A percentile compares a stretch with the other conserved stretches of the same genome.
Conservation (phyloP, 2,329 filamentous ascomycete genomes). For the Cladophialophora psammophila region DNA sequence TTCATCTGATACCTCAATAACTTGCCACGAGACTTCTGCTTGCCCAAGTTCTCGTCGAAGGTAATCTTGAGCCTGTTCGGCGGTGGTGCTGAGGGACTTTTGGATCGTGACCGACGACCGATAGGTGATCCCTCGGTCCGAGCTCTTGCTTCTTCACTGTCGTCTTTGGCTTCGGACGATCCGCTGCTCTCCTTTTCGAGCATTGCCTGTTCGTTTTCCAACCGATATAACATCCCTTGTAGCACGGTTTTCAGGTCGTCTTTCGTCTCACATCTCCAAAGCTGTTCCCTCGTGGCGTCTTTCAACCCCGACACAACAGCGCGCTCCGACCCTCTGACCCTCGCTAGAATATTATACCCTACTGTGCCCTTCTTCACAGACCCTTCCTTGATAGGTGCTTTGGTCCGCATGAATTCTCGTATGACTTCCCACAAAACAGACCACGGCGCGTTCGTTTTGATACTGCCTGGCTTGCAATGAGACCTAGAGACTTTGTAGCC, state of each 20-base stretch:
- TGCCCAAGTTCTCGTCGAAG: constrained; percentile 83
- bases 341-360: constrained; percentile 72
- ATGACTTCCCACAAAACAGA: constrained; percentile 89
- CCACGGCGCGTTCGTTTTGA: constrained; percentile 96
- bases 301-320: constrained; percentile 49
- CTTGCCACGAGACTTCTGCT: constrained; percentile 69
- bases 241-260: constrained; percentile 52
- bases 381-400: constrained; percentile 75
- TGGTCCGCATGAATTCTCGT: constrained; percentile 87
- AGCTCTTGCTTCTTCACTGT: constrained; percentile 16
- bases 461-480: constrained; percentile 85
- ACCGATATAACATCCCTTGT: constrained; percentile 53
- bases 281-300: constrained; percentile 47
- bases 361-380: constrained; percentile 73
- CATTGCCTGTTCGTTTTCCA: constrained; percentile 37
- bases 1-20: constrained; percentile 89
- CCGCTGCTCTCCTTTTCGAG: constrained; percentile 28
- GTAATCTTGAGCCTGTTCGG: constrained; percentile 64
- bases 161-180: constrained; percentile 38
- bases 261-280: constrained; percentile 45
- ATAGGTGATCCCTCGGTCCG: neutral
- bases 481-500: constrained; percentile 86
- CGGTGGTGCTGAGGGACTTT: constrained; percentile 37
- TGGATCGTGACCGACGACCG: constrained; percentile 33
- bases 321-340: constrained; percentile 38